phyloP scores from a whole-genome alignment of 768 basidiomycete species.

The Zangia roseola region DNA sequence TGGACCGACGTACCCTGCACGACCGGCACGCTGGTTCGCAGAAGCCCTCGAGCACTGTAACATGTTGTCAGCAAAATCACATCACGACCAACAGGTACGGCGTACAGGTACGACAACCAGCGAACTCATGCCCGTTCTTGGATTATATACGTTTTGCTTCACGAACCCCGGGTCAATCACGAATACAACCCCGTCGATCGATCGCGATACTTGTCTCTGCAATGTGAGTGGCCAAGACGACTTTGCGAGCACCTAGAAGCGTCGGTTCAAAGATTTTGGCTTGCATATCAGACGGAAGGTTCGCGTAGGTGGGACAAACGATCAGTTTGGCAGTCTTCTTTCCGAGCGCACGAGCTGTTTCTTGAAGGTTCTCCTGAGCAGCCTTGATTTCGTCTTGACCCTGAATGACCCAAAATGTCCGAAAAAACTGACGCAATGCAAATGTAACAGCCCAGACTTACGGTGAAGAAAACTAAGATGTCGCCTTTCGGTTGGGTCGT shows the following conservation, averaged over 20 bases:
- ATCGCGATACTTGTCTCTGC: conserved; percentile 99
- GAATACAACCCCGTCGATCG: conserved; percentile 98
- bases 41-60: conserved; percentile 91
- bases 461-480: conserved; percentile 95
- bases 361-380: conserved; percentile 92
- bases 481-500: conserved; percentile 98
- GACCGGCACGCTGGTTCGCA: conserved; percentile 94
- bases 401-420: conserved; percentile 29
- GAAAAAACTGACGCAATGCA: background rate
- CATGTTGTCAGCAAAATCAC: background rate
- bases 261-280: conserved; percentile 99
- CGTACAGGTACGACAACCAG: conserved; percentile 91
- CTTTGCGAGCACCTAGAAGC: conserved; percentile 93
- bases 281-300: conserved; percentile 99
- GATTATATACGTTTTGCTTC: conserved; percentile 99
- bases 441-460: conserved; percentile 34
- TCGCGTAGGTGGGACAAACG: conserved; percentile 97
- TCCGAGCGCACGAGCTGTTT: conserved; percentile 91
- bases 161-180: conserved; percentile 99
- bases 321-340: conserved; percentile 95
- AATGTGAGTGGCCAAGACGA: conserved; percentile 97
- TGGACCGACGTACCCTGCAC: conserved; percentile 96
- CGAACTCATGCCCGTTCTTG: conserved; percentile 97
- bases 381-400: conserved; percentile 99
- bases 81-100: conserved; percentile 13